phyloP scores from a whole-genome alignment of 257 asterid genomes.

The Solanum lignicaule region DNA sequence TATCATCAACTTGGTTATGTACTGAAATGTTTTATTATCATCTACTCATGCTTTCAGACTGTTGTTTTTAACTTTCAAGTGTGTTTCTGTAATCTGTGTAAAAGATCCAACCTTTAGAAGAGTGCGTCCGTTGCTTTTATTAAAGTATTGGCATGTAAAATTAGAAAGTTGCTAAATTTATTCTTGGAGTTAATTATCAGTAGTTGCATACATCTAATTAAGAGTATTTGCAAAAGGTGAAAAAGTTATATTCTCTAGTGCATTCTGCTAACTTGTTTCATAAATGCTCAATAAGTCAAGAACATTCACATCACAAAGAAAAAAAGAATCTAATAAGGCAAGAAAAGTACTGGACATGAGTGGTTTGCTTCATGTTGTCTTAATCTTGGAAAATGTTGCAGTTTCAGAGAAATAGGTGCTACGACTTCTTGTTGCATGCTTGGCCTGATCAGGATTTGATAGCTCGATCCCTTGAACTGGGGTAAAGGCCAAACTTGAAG shows the following conservation, averaged over 20 bases:
- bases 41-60: too few relatives aligned
- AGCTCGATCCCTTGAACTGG: constrained; percentile 68
- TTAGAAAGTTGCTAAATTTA: neutral
- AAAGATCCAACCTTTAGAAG: too few relatives aligned
- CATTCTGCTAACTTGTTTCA: neutral
- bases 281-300: neutral
- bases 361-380: neutral
- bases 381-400: neutral
- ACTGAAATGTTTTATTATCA: too few relatives aligned
- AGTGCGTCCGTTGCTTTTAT: too few relatives aligned
- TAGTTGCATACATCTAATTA: neutral
- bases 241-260: neutral
- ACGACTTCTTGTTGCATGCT: neutral
- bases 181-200: neutral
- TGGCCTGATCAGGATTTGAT: neutral
- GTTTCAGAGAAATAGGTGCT: neutral
- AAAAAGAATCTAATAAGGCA: neutral
- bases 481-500: constrained; percentile 91
- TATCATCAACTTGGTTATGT: too few relatives aligned
- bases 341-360: neutral
- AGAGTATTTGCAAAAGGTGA: neutral
- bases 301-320: neutral
- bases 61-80: too few relatives aligned
- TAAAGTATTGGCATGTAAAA: neutral
- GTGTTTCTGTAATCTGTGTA: too few relatives aligned